Percentiles rank a stretch among this genome's conserved stretches.
These are phyloP conservation scores for Chaetomium strumarium DNA, from an alignment of 2,329 filamentous ascomycete genomes.

Conservation along the genomic window DNA sequence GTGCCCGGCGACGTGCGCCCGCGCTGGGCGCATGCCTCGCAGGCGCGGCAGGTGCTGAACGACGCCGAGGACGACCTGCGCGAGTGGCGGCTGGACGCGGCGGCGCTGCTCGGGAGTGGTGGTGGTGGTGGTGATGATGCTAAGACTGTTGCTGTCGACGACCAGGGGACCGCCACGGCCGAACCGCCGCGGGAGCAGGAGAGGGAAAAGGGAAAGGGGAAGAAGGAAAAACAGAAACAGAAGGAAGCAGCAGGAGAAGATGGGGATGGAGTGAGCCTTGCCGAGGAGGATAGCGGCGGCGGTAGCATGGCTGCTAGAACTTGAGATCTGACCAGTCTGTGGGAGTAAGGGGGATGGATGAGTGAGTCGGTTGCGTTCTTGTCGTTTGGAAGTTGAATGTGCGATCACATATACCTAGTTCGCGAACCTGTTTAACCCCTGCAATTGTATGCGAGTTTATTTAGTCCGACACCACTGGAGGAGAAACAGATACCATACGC, in stretches of 20 bases:
- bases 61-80: slow-evolving; percentile 87
- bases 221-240: background rate
- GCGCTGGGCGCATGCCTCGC: slow-evolving; percentile 58
- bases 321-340: background rate
- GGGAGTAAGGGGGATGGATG: background rate
- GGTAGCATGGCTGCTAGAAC: background rate
- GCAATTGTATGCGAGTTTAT: slow-evolving; percentile 2
- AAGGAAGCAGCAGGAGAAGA: background rate
- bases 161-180: background rate
- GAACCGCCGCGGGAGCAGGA: background rate
- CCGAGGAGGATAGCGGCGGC: background rate
- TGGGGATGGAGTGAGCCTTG: background rate
- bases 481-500: slow-evolving; percentile 3
- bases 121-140: slow-evolving; percentile 2
- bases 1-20: slow-evolving; percentile 75
- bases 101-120: background rate
- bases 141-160: slow-evolving; percentile 1
- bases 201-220: slow-evolving; percentile 7
- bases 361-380: background rate
- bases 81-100: slow-evolving; percentile 51
- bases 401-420: slow-evolving; percentile 17
- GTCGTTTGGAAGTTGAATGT: slow-evolving; percentile 1
- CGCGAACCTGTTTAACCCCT: background rate
- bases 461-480: background rate
- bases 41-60: slow-evolving; percentile 80